These are phyloP conservation scores for Euphorbia lathyris DNA, from an alignment of 345 rosid species.

Conservation along the genomic window DNA sequence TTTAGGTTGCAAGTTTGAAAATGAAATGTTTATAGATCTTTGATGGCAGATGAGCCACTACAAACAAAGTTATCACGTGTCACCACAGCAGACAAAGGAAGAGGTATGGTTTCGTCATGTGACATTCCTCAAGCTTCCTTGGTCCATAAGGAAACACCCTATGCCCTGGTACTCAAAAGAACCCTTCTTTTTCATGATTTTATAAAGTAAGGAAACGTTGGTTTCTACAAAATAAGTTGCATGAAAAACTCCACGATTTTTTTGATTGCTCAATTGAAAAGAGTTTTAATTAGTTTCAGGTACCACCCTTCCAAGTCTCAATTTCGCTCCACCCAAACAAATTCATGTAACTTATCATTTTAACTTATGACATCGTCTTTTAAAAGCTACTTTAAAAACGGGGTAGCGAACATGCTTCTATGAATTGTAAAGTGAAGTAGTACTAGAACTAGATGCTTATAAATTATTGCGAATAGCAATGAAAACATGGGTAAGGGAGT, in stretches of 20 bases:
- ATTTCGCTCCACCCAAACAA: neutral
- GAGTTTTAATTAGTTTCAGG: neutral
- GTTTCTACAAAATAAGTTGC: neutral
- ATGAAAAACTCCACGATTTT: neutral
- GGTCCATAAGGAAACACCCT: constrained; percentile 72
- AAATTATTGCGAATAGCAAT: neutral
- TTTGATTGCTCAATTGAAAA: neutral
- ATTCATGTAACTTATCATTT: neutral
- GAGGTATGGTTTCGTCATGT: constrained; percentile 58
- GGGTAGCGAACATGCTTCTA: neutral
- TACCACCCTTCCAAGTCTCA: neutral
- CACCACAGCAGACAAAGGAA: constrained; percentile 61
- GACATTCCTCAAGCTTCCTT: constrained; percentile 68
- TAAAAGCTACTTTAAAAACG: too few species aligned
- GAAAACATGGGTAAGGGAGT: neutral
- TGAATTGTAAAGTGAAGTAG: neutral
- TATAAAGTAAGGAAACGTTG: neutral
- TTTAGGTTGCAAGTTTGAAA: constrained; percentile 6
- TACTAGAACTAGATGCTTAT: neutral
- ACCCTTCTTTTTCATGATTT: neutral
- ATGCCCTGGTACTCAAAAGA: constrained; percentile 49
- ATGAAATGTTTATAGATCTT: constrained; percentile 11
- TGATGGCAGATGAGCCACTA: constrained; percentile 39
- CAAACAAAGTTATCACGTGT: constrained; percentile 44
- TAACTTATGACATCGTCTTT: neutral